Conservation (phyloP, 495 filamentous ascomycete genomes). For the Cercophora newfieldiana region DNA sequence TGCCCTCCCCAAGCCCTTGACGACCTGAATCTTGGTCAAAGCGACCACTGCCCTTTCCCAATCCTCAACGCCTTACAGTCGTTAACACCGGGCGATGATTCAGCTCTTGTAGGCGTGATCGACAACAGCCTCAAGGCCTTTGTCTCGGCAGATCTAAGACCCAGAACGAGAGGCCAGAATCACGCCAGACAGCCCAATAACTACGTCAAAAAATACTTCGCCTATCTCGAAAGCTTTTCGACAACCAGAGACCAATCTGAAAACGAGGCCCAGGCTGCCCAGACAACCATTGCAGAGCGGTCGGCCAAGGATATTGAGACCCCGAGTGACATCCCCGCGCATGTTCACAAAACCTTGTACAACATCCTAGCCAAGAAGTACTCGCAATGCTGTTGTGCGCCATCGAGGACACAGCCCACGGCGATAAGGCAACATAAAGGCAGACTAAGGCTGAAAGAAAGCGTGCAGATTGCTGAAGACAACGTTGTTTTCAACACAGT, state of each 20-base stretch:
- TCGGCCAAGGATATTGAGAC: background rate
- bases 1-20: too few species aligned
- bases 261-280: background rate
- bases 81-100: background rate
- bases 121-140: background rate
- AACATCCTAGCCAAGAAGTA: background rate
- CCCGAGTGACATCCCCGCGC: background rate
- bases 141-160: background rate
- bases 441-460: background rate
- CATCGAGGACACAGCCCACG: background rate
- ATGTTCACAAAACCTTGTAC: background rate
- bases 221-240: background rate
- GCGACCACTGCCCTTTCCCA: too few species aligned
- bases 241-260: background rate
- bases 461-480: background rate
- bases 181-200: too few species aligned
- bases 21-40: too few species aligned
- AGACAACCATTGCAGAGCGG: background rate
- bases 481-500: background rate
- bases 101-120: background rate
- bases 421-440: background rate
- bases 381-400: background rate
- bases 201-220: too few species aligned
- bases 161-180: background rate
- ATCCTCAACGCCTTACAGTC: background rate